Base-by-base conservation (phyloP, 306 rosid genomes). In the Fragaria vesca region DNA sequence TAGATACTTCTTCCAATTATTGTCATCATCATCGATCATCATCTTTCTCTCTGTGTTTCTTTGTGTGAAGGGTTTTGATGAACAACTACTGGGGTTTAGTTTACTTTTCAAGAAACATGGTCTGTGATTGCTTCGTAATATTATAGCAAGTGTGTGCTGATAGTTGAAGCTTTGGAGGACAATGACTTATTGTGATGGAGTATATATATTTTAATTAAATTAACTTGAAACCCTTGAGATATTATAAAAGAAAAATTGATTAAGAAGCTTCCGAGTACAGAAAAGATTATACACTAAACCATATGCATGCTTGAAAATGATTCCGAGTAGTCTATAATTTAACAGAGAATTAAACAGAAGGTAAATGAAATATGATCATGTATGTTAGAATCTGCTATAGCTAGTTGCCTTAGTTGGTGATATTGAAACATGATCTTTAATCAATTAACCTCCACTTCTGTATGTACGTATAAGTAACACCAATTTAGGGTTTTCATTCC, bases 1-100 rank as follows among this genome's bases (percentile, higher is more conserved):
- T 76, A 38, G 77, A 77, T 77, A 76, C 84, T 83, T 88, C 86
- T 76, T 52, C 87, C 87, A 88, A 80, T 86, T 87, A 82, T 83
- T 87, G 69, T 87, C 86, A 68, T 85, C 79, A 83, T 80, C 76
- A 28, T 72, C 75, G 73, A 66, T 70, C 78, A 77, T 58, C 77
- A 52, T 67, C 69, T 36, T n/a, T 57, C 45, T 71, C 54, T 4
- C 50, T 71, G 62, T 48, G 11, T 78, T 74, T n/a, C 0, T 73
- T 50, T 79, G 2, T 48, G 73, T 71, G 68, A 58, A 84, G 61
- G 26, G 61, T 15, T 30, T 54, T 20, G 61, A 36, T 36, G 70
- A 66, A 34, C 69, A 66, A 17, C 69, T 40, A 58, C 40, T 2
- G 9, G 30, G 51, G 46, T 51, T 26, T 50, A 62, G 71, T 36